Evolutionary conservation across 495 filamentous ascomycete species (phyloP), one percentile per base, ranked within the genome.

Genomic region (Talaromyces adpressus): DNA sequence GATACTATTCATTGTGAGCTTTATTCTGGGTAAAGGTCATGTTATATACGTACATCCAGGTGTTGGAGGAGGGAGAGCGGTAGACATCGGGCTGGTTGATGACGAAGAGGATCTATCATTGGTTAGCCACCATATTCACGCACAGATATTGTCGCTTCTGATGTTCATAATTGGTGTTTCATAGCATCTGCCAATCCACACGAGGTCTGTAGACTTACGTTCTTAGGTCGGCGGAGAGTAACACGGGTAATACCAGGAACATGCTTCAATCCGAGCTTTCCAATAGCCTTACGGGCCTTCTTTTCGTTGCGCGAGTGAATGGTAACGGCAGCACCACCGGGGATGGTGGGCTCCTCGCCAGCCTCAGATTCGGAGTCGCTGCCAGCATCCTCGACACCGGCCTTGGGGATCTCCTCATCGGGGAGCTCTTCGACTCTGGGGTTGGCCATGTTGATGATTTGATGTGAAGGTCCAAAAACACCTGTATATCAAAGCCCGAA

Each of bases 31-130:
- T 1, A 18, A 30, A n/a, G 22, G 11, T 32, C 12, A 59, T 27
- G 11, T 20, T 54, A 56, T 57, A 25, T 61, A 74, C 90, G 83
- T 82, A 97, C 94, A 99, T 99, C 85, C 91, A 99, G 74, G 92
- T 97, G 86, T 98, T 97, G 88, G 90, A 96, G 76, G 88, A 89
- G 67, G 94, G 93, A 47, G 92, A 97, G 79, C 95, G 96, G 86
- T 97, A 99, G 73, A 99, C 95, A 74, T 99, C 95, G 66, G 95
- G 95, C 76, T 96, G 87, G 87, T 95, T 98, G 81, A 99, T 95
- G 66, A 99, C 95, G 80, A 99, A 98, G 69, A 99, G 89, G 71
- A 99, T 93, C 93, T 98, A n/a, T 63, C n/a, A 32, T 11, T 14
- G 3, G 52, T 81, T 64, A 79, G 75, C 63, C 62, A 22, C 23